phyloP scores from a whole-genome alignment of 139 green algal species.

The Trebouxia sp. region DNA sequence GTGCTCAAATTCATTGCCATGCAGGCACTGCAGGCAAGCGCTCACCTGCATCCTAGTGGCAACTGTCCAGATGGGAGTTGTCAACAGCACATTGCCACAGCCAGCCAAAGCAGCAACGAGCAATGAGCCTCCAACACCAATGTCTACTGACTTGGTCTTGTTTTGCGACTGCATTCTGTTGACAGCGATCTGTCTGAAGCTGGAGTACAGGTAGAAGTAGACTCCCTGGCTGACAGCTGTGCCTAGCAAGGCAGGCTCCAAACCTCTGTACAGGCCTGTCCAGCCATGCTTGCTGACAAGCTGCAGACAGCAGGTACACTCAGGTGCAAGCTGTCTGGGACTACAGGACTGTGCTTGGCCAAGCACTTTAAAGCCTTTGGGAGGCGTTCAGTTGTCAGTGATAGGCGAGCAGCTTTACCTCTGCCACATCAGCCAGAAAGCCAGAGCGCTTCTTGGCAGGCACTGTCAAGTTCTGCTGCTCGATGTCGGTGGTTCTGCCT shows the following conservation, averaged over 20 bases:
- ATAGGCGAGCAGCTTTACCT: too few species aligned
- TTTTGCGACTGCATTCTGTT: not conserved
- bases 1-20: too few species aligned
- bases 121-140: conserved; percentile 72
- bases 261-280: conserved; percentile 63
- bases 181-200: conserved; percentile 25
- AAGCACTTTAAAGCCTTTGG: too few species aligned
- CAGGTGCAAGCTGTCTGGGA: not conserved
- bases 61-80: conserved; percentile 93
- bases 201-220: conserved; percentile 87
- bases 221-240: conserved; percentile 79
- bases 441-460: conserved; percentile 16
- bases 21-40: not conserved
- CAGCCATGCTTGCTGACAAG: conserved; percentile 48
- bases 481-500: not conserved
- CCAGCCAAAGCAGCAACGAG: conserved; percentile 77
- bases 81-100: conserved; percentile 84
- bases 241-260: conserved; percentile 71
- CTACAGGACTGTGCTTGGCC: too few species aligned
- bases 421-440: conserved; percentile 33
- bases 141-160: conserved; percentile 36
- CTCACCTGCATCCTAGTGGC: conserved; percentile 85
- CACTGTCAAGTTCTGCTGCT: conserved; percentile 16
- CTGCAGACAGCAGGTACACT: conserved; percentile 37
- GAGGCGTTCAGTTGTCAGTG: too few species aligned